phyloP scores from a whole-genome alignment of 1,139 yeast species.

The Geotrichum histeridarum region DNA sequence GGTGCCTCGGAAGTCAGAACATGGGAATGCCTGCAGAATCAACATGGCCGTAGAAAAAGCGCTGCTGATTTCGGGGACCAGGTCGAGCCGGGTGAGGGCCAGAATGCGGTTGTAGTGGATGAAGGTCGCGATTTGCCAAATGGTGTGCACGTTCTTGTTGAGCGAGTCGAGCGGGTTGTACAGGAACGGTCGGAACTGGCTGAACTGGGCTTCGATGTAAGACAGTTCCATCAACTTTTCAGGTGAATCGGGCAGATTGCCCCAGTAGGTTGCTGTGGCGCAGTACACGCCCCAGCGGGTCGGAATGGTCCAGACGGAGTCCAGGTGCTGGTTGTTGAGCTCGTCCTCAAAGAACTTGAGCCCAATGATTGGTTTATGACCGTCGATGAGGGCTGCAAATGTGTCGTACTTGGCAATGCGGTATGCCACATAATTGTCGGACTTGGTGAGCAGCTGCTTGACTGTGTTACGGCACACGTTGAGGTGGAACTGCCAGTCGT shows the following conservation, averaged over 20 bases:
- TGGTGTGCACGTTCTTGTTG: not conserved
- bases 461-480: slow-evolving; percentile 7
- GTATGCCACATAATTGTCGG: slow-evolving; percentile 4
- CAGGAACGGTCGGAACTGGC: not conserved
- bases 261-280: slow-evolving; percentile 5
- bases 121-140: slow-evolving; percentile 10
- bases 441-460: not conserved
- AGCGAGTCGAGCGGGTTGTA: not conserved
- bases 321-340: not conserved
- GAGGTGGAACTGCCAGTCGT: slow-evolving; percentile 10
- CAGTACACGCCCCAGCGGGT: slow-evolving; percentile 9
- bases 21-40: slow-evolving; percentile 1
- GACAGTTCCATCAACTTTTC: not conserved
- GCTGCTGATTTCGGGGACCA: not conserved
- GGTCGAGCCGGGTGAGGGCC: slow-evolving; percentile 3
- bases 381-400: slow-evolving; percentile 12
- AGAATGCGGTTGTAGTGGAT: slow-evolving; percentile 3
- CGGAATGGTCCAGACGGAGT: slow-evolving; percentile 11
- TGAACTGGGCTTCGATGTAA: not conserved
- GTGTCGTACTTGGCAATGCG: slow-evolving; percentile 17
- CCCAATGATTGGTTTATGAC: slow-evolving; percentile 14
- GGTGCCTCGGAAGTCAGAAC: slow-evolving; percentile 10
- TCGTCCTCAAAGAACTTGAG: slow-evolving; percentile 3
- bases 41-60: not conserved
- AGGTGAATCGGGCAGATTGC: not conserved